Percentiles rank a stretch among this genome's conserved stretches.
phyloP scores from a whole-genome alignment of 2,329 filamentous ascomycete species.

The Sclerotinia sclerotiorum region DNA sequence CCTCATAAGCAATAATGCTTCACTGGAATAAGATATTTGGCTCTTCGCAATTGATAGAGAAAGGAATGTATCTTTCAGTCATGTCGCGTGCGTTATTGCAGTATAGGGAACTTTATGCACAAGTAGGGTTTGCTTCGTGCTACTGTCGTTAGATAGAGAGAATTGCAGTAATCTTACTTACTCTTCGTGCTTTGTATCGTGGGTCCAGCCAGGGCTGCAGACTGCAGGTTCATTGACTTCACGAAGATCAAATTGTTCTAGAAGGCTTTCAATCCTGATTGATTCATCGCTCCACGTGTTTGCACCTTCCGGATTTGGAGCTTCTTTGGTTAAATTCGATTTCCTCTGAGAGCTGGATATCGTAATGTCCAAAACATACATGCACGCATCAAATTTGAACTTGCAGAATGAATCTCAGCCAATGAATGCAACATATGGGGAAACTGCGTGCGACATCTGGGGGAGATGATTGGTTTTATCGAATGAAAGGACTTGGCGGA shows the following conservation, averaged over 20 bases:
- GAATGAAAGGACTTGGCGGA: constrained; percentile 8
- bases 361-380: background rate
- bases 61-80: background rate
- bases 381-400: background rate
- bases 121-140: background rate
- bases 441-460: constrained; percentile 14
- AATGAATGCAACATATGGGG: background rate
- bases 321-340: background rate
- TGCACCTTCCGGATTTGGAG: background rate
- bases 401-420: background rate
- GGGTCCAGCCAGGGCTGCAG: background rate
- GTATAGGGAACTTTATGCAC: constrained; percentile 5
- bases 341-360: background rate
- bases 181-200: background rate
- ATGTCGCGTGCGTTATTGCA: constrained; percentile 12
- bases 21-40: background rate
- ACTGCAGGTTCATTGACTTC: background rate
- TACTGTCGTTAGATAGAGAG: background rate
- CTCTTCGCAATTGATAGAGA: background rate
- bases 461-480: constrained; percentile 15
- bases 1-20: background rate
- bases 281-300: constrained; percentile 6
- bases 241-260: background rate
- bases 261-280: background rate
- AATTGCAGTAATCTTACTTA: background rate